These are phyloP conservation scores for Cercospora zeae-maydis DNA, from an alignment of 2,329 filamentous ascomycete species.

Conservation along the genomic window DNA sequence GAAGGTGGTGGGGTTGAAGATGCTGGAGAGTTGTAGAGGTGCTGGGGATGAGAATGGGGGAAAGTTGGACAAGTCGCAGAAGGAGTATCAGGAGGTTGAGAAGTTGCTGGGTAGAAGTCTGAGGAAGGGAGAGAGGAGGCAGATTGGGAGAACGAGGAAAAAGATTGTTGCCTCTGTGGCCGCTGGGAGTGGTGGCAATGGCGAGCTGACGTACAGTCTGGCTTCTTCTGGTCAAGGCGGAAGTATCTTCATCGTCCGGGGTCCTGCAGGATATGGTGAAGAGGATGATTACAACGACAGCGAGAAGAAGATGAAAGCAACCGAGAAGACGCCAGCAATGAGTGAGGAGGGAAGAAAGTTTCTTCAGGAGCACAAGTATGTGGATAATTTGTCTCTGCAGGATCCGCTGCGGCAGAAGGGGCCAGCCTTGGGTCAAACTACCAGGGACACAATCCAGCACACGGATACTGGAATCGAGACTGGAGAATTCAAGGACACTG, in stretches of 20 bases:
- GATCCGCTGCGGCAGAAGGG: not conserved
- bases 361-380: not conserved
- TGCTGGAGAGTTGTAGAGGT: not conserved
- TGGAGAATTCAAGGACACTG: not conserved
- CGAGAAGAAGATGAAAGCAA: not conserved
- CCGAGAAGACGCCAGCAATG: not conserved
- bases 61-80: not conserved
- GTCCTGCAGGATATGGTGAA: not conserved
- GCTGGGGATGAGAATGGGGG: not conserved
- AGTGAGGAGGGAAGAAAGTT: not conserved
- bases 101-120: not conserved
- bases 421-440: not conserved
- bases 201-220: not conserved
- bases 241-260: not conserved
- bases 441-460: not conserved
- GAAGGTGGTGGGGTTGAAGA: not conserved
- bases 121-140: not conserved
- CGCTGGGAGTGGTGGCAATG: no score
- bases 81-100: not conserved
- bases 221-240: not conserved
- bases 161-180: not conserved
- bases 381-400: not conserved
- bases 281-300: not conserved
- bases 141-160: not conserved
- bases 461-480: not conserved